Conservation (phyloP, 306 rosid species). For the Luffa aegyptiaca region DNA sequence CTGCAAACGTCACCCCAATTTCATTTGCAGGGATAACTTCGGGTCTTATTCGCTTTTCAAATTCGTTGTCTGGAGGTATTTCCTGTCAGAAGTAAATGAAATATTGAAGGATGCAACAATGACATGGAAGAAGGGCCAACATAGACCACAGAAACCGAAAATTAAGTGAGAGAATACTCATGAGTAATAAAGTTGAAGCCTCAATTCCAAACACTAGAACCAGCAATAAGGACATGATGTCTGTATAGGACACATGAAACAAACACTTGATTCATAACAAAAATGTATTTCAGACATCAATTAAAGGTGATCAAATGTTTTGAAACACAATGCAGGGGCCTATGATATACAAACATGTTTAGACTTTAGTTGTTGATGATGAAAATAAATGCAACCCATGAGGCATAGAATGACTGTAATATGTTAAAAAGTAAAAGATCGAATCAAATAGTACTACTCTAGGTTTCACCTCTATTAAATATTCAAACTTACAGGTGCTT, state of each 20-base stretch:
- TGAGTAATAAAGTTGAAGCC: not conserved
- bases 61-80: constrained; percentile 53
- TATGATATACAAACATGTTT: not conserved
- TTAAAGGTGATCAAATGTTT: not conserved
- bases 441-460: not conserved
- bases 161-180: not conserved
- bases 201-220: not conserved
- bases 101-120: constrained; percentile 1
- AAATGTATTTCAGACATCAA: not conserved
- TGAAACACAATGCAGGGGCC: not conserved
- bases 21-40: constrained; percentile 62
- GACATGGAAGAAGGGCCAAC: not conserved
- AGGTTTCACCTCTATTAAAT: not conserved
- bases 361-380: not conserved
- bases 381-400: not conserved
- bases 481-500: constrained; percentile 38
- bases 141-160: not conserved
- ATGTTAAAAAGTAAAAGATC: not conserved
- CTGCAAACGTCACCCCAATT: constrained; percentile 59
- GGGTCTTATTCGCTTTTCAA: constrained; percentile 55
- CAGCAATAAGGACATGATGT: not conserved
- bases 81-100: constrained; percentile 26
- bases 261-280: not conserved
- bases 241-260: not conserved
- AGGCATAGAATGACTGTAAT: not conserved